Evolutionary conservation across 345 rosid species (phyloP).

Genomic region (Brassica nigra): DNA sequence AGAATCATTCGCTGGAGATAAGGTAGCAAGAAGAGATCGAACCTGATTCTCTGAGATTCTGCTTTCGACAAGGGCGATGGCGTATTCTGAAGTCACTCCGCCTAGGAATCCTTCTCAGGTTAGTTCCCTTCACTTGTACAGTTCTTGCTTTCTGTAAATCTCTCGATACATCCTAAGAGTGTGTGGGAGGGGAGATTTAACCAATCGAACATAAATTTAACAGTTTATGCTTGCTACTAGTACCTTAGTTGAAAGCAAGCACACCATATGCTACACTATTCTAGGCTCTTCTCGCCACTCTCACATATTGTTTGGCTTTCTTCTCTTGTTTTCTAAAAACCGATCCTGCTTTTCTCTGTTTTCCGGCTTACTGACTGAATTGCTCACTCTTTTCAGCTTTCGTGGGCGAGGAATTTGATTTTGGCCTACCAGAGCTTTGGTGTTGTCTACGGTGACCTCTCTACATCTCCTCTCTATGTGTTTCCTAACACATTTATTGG

Average conservation of each 20-base stretch:
- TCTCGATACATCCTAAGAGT: background rate
- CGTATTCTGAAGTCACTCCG: conserved; percentile 49
- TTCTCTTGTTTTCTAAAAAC: background rate
- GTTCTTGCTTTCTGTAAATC: background rate
- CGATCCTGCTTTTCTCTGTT: background rate
- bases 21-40: conserved; percentile 10
- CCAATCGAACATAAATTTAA: background rate
- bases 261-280: background rate
- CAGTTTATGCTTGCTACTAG: background rate
- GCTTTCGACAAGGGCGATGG: background rate
- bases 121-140: conserved; percentile 8
- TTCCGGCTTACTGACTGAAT: conserved; percentile 28
- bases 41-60: conserved; percentile 3
- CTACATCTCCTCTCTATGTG: conserved; percentile 92
- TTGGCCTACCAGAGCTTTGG: conserved; percentile 94
- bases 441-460: conserved; percentile 81
- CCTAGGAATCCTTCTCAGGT: conserved; percentile 50
- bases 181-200: background rate
- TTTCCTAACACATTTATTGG: conserved; percentile 59
- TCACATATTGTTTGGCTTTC: background rate
- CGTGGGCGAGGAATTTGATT: conserved; percentile 66
- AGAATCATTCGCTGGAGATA: conserved; percentile 1
- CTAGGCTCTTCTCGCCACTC: background rate
- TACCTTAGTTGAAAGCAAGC: background rate
- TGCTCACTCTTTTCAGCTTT: conserved; percentile 44